Evolutionary conservation across 345 rosid genomes (phyloP).

Genomic region (Moricandia moricandioides): DNA sequence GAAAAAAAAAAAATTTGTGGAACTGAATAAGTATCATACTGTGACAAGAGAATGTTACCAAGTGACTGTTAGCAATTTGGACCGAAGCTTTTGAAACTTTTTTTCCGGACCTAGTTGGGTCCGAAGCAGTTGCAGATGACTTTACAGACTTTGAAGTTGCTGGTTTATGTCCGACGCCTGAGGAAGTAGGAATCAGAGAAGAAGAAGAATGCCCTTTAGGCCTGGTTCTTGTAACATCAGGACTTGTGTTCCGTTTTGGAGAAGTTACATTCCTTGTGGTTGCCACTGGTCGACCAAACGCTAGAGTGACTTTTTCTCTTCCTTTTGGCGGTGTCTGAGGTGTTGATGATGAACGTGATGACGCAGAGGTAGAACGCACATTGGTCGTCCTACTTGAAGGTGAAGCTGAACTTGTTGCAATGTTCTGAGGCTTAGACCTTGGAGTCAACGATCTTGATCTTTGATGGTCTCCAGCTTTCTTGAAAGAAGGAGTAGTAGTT

Average conservation of each 20-base stretch:
- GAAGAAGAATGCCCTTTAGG: slow-evolving; percentile 14
- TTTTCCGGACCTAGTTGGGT: slow-evolving; percentile 14
- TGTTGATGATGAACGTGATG: slow-evolving; percentile 12
- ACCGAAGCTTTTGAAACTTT: slow-evolving; percentile 29
- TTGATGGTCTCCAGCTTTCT: slow-evolving; percentile 9
- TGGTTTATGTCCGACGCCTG: not conserved
- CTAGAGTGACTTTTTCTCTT: slow-evolving; percentile 34
- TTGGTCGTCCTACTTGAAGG: slow-evolving; percentile 1
- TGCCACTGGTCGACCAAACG: slow-evolving; percentile 35
- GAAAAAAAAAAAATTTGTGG: too few relatives aligned
- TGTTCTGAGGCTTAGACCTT: slow-evolving; percentile 9
- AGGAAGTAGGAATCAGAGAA: slow-evolving; percentile 23
- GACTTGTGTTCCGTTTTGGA: slow-evolving; percentile 20
- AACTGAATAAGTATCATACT: not conserved
- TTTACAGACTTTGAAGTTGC: slow-evolving; percentile 13
- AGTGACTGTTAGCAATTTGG: slow-evolving; percentile 31
- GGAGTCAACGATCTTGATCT: slow-evolving; percentile 40
- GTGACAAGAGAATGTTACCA: slow-evolving; percentile 28
- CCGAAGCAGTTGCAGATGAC: slow-evolving; percentile 10
- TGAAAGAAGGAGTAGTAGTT: slow-evolving; percentile 15
- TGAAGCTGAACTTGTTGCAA: not conserved
- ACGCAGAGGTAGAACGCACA: slow-evolving; percentile 22
- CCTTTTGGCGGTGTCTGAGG: slow-evolving; percentile 33
- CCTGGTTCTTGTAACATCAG: slow-evolving; percentile 26
- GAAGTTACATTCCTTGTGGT: slow-evolving; percentile 11